These are phyloP conservation scores for Laetiporus sulphureus DNA, from an alignment of 1,284 basidiomycete genomes.

Conservation along the genomic window DNA sequence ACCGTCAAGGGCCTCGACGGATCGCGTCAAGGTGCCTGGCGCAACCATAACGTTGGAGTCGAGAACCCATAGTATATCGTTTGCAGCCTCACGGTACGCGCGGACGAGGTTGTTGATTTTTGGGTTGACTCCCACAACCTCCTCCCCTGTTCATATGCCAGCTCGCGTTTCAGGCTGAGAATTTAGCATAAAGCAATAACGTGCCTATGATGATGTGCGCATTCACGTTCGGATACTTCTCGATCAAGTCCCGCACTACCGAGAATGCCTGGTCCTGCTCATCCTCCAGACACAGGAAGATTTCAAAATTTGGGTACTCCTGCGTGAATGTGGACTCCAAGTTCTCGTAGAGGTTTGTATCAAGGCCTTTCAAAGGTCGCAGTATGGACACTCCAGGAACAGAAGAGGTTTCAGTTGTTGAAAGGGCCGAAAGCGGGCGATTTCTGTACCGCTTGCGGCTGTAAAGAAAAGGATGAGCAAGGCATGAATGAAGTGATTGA, in stretches of 20 bases:
- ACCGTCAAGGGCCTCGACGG: conserved; percentile 68
- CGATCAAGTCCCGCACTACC: conserved; percentile 70
- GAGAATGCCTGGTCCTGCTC: conserved; percentile 77
- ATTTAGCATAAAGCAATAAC: conserved; percentile 19
- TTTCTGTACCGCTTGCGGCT: conserved; percentile 70
- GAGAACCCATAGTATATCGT: conserved; percentile 95
- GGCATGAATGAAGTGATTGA: conserved; percentile 3
- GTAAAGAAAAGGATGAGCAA: conserved; percentile 4
- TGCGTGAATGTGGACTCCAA: conserved; percentile 86
- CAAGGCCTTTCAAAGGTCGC: conserved; percentile 87
- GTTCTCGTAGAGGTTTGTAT: conserved; percentile 90
- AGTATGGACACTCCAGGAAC: conserved; percentile 88
- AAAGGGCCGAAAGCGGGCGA: conserved; percentile 58
- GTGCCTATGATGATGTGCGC: conserved; percentile 73
- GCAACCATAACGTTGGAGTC: conserved; percentile 88
- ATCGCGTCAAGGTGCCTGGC: conserved; percentile 78
- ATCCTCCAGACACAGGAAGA: conserved; percentile 82
- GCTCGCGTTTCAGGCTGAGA: conserved; percentile 7
- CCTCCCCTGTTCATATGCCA: conserved; percentile 41
- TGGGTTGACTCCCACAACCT: conserved; percentile 86
- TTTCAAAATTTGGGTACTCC: conserved; percentile 84
- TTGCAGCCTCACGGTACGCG: conserved; percentile 71
- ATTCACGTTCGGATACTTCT: conserved; percentile 69
- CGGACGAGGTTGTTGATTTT: conserved; percentile 96
- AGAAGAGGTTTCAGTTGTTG: conserved; percentile 40